phyloP scores from a whole-genome alignment of 2,329 filamentous ascomycete species.

The Xylariaceae sp. region DNA sequence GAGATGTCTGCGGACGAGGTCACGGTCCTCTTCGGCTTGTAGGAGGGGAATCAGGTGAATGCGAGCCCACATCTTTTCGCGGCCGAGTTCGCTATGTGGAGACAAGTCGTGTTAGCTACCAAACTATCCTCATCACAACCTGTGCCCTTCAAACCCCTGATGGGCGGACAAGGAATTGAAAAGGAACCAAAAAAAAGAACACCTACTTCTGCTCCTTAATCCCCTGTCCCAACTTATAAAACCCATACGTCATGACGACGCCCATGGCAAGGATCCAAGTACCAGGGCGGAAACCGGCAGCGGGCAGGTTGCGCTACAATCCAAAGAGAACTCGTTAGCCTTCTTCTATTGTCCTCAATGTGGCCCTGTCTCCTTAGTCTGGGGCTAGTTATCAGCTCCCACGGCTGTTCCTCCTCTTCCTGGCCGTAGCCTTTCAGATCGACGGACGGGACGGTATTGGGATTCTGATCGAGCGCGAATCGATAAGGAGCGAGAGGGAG shows the following conservation, averaged over 20 bases:
- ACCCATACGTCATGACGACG: slow-evolving; percentile 85
- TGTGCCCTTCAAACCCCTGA: no score
- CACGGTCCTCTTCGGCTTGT: slow-evolving; percentile 95
- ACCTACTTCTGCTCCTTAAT: slow-evolving; percentile 86
- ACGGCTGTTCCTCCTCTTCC: no score
- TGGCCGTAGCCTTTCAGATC: no score
- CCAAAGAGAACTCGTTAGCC: slow-evolving; percentile 10
- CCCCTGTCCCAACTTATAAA: slow-evolving; percentile 83
- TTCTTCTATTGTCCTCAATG: neutral
- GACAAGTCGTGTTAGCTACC: slow-evolving; percentile 2
- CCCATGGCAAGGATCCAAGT: slow-evolving; percentile 79
- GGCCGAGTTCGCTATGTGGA: slow-evolving; percentile 77
- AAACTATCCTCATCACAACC: no score
- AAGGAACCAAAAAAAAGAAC: neutral
- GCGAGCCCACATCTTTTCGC: slow-evolving; percentile 98
- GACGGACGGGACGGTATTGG: no score
- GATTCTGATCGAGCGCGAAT: no score
- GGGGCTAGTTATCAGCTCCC: no score
- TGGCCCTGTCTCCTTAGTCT: no score
- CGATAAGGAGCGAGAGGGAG: no score
- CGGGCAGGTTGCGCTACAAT: slow-evolving; percentile 93
- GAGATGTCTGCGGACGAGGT: slow-evolving; percentile 85
- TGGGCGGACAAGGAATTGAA: neutral
- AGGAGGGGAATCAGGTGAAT: slow-evolving; percentile 93
- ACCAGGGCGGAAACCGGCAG: slow-evolving; percentile 85